phyloP scores from a whole-genome alignment of 441 rosid genomes.

The Syzygium syzygioides region DNA sequence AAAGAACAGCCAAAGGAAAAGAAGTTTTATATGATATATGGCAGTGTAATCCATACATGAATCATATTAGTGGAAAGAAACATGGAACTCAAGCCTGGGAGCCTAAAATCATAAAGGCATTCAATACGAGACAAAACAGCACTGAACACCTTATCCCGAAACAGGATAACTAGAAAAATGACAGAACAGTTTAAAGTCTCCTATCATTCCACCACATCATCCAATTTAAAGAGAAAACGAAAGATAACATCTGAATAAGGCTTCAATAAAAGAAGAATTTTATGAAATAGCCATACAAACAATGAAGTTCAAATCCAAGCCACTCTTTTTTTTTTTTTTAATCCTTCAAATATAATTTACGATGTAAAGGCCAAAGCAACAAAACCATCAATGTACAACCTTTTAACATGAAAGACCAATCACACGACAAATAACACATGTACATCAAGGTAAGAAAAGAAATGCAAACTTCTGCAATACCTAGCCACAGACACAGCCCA shows the following conservation, averaged over 20 bases:
- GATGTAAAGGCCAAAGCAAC: not conserved
- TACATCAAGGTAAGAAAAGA: not conserved
- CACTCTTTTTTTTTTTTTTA: not conserved
- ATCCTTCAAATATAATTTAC: not conserved
- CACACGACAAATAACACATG: not conserved
- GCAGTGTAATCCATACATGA: not conserved
- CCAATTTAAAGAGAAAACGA: not conserved
- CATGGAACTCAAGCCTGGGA: not conserved
- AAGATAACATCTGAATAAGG: not conserved
- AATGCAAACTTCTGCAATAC: slow-evolving; percentile 13
- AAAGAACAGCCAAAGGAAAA: not conserved
- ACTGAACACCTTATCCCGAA: not conserved
- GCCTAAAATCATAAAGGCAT: not conserved
- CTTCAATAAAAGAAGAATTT: not conserved
- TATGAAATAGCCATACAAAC: not conserved
- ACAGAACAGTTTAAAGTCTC: not conserved
- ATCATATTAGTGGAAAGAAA: not conserved
- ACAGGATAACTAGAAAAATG: not conserved
- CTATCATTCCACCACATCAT: not conserved
- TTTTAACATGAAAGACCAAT: not conserved
- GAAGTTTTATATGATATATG: not conserved
- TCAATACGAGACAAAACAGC: not conserved
- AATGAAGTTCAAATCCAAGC: not conserved
- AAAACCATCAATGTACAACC: not conserved
- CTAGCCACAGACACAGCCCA: slow-evolving; percentile 91